Conservation (phyloP, 306 rosid species). For the Hylodesmum podocarpum region DNA sequence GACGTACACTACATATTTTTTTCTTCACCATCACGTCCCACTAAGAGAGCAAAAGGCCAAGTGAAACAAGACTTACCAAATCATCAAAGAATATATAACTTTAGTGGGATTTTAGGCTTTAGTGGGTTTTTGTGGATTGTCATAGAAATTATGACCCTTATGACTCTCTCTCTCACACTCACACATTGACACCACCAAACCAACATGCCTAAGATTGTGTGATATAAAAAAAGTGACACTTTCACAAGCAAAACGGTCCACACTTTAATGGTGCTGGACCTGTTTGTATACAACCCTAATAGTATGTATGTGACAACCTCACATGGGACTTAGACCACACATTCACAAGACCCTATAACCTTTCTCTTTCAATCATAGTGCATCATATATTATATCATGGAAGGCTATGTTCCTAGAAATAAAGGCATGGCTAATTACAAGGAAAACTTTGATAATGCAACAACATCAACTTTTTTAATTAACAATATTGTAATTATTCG, state of each 20-base stretch:
- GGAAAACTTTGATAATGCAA: neutral
- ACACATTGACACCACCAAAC: slow-evolving; percentile 19
- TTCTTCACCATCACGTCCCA: slow-evolving; percentile 38
- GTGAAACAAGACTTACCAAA: slow-evolving; percentile 34
- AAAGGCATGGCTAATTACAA: neutral
- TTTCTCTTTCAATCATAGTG: slow-evolving; percentile 29
- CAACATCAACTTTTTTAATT: neutral
- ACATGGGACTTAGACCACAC: slow-evolving; percentile 37
- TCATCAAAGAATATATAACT: slow-evolving; percentile 32
- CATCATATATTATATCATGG: neutral
- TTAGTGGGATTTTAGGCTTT: slow-evolving; percentile 48
- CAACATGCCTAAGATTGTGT: slow-evolving; percentile 32
- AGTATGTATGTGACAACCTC: slow-evolving; percentile 42
- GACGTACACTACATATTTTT: slow-evolving; percentile 13
- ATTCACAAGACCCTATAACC: slow-evolving; percentile 16
- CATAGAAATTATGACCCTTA: slow-evolving; percentile 45
- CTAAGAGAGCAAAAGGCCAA: slow-evolving; percentile 26
- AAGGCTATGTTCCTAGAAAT: neutral
- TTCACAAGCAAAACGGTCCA: slow-evolving; percentile 51
- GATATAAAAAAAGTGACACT: slow-evolving; percentile 44
- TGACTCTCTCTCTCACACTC: slow-evolving; percentile 27
- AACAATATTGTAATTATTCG: no score
- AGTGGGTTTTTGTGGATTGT: slow-evolving; percentile 43
- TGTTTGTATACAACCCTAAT: slow-evolving; percentile 21
- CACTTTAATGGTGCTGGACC: slow-evolving; percentile 36